Base-by-base conservation (phyloP, 352 stramenopile genomes). In the Phytophthora aleatoria region DNA sequence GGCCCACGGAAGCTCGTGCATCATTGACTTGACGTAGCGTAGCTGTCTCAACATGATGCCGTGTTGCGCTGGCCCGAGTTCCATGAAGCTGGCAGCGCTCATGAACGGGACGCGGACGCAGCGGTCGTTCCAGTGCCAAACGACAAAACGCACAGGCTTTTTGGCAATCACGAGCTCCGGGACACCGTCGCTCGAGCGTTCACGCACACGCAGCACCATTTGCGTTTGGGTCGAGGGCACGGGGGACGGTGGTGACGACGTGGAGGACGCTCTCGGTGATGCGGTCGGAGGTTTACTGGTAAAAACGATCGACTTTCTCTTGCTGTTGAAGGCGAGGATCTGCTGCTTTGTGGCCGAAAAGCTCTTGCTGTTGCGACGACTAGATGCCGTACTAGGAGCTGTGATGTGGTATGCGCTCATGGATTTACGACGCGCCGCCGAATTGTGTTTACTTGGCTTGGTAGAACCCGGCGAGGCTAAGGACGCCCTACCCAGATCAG, bases 1-100 rank as follows among this genome's bases (percentile, higher is more conserved):
- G 1, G 83, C 85, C 85, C 85, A 94, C 35, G 85, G 83, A n/a
- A 92, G 69, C 20, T 94, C 80, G 51, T 92, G 81, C 85, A 92
- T 94, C 45, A 90, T 83, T 7, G 74, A 79, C 67, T 92, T 92
- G 39, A 94, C 77, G 64, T 89, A 94, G n/a, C 85, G 83, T 20
- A 94, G 57, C 48, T 94, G 85, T 2, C 76, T 70, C n/a, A 94
- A 43, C 85, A 94, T 94, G 48, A 94, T 75, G 5, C 79, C 75
- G 45, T 94, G 85, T 60, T 94, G 85, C 7, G 89, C 75, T 36
- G 85, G 83, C 0, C 85, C 85, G 30, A 94, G 73, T 45, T 79
- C 57, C 36, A 91, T 83, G 35, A 70, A 61, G 27, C 71, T 76
- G 15, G 59, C 54, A 13, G 55, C 39, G 13, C 41, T 67, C 54